phyloP scores from a whole-genome alignment of 345 rosid genomes.

The Carallia brachiata region DNA sequence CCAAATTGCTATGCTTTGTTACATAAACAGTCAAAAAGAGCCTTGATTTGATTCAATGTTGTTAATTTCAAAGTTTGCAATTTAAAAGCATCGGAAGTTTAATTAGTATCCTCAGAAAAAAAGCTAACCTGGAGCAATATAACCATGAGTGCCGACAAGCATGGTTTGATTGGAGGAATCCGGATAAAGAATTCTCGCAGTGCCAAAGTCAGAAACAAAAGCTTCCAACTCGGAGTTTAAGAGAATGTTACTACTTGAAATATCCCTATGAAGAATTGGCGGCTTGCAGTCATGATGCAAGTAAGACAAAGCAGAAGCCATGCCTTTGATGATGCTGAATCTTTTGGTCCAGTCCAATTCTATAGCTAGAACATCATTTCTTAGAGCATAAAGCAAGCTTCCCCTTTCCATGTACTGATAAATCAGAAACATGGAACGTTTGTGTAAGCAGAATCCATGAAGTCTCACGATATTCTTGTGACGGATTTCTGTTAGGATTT shows the following conservation, averaged over 20 bases:
- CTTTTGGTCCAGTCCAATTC: neutral
- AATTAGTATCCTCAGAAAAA: too few species aligned
- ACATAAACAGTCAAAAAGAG: too few species aligned
- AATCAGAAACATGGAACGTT: neutral
- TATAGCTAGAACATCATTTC: neutral
- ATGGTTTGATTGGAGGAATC: neutral
- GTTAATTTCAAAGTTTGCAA: too few species aligned
- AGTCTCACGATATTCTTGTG: neutral
- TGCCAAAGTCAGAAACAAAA: neutral
- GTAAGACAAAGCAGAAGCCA: neutral
- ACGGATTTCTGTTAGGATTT: neutral
- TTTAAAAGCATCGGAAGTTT: too few species aligned
- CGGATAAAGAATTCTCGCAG: neutral
- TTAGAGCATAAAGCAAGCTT: neutral
- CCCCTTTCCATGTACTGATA: neutral
- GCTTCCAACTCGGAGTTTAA: neutral
- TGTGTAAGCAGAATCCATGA: neutral
- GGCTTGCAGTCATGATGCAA: neutral
- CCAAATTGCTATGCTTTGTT: too few species aligned
- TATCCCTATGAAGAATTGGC: neutral
- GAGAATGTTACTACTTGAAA: neutral
- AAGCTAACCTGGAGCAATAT: neutral
- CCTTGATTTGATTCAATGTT: too few species aligned
- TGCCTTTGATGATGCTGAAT: neutral
- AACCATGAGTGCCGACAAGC: neutral